Conservation (phyloP, 1,284 basidiomycete species). For the Neolentinus lepideus region DNA sequence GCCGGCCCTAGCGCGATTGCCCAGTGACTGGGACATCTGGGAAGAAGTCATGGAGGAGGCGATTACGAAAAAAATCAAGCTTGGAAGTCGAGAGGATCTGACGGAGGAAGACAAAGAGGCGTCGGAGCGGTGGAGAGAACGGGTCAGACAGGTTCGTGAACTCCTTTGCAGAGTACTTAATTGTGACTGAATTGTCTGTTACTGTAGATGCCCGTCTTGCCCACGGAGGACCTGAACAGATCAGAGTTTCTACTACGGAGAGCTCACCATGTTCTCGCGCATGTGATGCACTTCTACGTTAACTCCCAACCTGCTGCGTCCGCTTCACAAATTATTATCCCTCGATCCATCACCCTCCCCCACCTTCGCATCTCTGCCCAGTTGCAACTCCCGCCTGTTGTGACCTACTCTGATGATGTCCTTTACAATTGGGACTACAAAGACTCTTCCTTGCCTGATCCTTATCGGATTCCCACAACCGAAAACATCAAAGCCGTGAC, state of each 20-base stretch:
- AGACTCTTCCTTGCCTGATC: conserved; percentile 13
- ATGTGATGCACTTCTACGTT: conserved; percentile 85
- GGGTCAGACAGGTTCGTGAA: conserved; percentile 48
- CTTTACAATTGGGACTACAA: conserved; percentile 83
- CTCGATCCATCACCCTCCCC: conserved; percentile 70
- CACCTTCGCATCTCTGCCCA: conserved; percentile 70
- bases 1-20: conserved; percentile 61
- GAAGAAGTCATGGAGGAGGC: conserved; percentile 55
- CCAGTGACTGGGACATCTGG: conserved; percentile 62
- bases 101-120: conserved; percentile 33
- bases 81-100: conserved; percentile 43
- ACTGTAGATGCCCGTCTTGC: conserved; percentile 40
- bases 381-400: conserved; percentile 82
- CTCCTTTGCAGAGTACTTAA: neutral
- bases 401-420: conserved; percentile 92
- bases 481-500: conserved; percentile 51
- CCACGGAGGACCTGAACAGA: conserved; percentile 38
- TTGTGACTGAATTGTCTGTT: neutral
- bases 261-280: conserved; percentile 81
- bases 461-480: conserved; percentile 25
- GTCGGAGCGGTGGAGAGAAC: conserved; percentile 56
- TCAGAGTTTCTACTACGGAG: conserved; percentile 71
- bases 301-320: conserved; percentile 59
- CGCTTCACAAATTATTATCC: conserved; percentile 50
- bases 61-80: conserved; percentile 40